Evolutionary conservation across 495 filamentous ascomycete genomes (phyloP).

Genomic region (Penicillium chermesinum): DNA sequence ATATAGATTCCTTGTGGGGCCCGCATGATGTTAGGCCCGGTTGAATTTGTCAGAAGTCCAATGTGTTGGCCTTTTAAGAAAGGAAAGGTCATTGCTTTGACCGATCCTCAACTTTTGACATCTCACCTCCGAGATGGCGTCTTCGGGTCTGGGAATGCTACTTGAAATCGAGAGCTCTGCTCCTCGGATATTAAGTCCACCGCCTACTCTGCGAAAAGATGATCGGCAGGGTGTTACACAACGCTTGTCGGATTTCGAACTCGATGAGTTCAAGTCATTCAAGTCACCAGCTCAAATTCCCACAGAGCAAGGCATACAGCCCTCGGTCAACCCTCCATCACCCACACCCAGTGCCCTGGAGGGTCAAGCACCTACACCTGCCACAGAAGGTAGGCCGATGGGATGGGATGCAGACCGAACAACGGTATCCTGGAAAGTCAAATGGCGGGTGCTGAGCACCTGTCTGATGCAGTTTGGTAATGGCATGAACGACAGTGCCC

Average conservation of each 20-base stretch:
- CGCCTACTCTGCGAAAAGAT: conserved; percentile 28
- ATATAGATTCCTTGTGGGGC: not conserved
- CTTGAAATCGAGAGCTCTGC: conserved; percentile 31
- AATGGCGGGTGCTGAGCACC: conserved; percentile 31
- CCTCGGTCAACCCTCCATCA: not conserved
- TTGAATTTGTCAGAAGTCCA: not conserved
- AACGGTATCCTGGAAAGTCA: conserved; percentile 48
- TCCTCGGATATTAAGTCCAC: conserved; percentile 27
- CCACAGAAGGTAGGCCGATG: conserved; percentile 42
- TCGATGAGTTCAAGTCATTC: conserved; percentile 29
- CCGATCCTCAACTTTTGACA: not conserved
- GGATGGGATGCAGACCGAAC: conserved; percentile 44
- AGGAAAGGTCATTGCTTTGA: not conserved
- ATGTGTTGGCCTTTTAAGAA: not conserved
- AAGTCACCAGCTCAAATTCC: conserved; percentile 10
- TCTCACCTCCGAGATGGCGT: conserved; percentile 19
- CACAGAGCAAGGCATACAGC: conserved; percentile 7
- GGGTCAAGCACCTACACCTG: conserved; percentile 42
- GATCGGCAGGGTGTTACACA: conserved; percentile 23
- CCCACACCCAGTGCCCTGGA: conserved; percentile 48
- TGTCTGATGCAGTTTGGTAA: conserved; percentile 48
- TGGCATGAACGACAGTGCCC: conserved; percentile 58
- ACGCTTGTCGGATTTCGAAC: conserved; percentile 25
- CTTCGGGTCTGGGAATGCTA: conserved; percentile 24
- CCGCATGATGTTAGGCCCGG: not conserved